Conservation (phyloP, 176 grass and related monocot genomes). For the maize (Zea mays) region DNA sequence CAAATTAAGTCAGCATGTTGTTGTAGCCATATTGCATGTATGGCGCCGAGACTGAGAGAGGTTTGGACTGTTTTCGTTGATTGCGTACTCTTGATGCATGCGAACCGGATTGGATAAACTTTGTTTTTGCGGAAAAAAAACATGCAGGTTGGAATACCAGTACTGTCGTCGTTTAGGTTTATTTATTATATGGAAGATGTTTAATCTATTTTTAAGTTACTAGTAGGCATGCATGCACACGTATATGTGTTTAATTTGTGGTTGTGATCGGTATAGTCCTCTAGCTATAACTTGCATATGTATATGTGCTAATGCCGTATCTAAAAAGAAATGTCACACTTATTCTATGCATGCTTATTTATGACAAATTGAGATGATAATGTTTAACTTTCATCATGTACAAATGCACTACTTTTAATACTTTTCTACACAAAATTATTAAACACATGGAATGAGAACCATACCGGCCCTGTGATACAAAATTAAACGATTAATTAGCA, state of each 20-base stretch:
- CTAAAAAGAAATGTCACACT: too few relatives aligned
- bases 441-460: too few relatives aligned
- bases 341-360: too few relatives aligned
- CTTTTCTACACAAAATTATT: too few relatives aligned
- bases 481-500: too few relatives aligned
- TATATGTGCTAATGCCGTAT: too few relatives aligned
- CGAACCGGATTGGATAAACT: neutral
- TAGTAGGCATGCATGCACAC: neutral
- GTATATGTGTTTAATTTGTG: neutral
- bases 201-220: neutral
- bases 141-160: neutral
- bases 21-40: neutral
- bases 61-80: neutral
- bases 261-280: neutral
- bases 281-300: neutral
- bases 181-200: neutral
- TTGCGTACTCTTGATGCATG: neutral
- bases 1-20: neutral
- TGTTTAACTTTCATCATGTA: too few relatives aligned
- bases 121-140: too few relatives aligned
- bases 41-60: neutral
- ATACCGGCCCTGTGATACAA: too few relatives aligned
- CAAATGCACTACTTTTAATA: too few relatives aligned
- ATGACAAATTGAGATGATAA: too few relatives aligned
- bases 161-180: neutral